These are phyloP conservation scores for Pyricularia grisea DNA, from an alignment of 2,329 filamentous ascomycete species.

Conservation along the genomic window DNA sequence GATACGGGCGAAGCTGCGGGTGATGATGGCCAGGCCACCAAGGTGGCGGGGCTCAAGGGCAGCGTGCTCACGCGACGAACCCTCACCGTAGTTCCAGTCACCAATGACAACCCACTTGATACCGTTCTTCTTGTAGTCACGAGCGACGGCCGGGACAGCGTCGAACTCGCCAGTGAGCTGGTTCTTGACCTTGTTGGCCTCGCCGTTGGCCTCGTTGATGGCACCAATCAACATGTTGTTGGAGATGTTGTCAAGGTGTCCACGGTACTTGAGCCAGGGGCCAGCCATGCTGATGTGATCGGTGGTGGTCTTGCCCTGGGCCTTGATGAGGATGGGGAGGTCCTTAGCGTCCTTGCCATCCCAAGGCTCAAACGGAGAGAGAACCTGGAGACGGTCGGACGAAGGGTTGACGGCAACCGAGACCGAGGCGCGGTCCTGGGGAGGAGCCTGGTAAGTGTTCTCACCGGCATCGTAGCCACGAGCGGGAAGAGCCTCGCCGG, in stretches of 20 bases:
- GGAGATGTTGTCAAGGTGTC: constrained; percentile 97
- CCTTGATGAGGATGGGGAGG: constrained; percentile 92
- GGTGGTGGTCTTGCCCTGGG: constrained; percentile 90
- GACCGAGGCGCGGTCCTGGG: constrained; percentile 64
- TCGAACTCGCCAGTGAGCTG: constrained; percentile 72
- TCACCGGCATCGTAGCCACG: constrained; percentile 80
- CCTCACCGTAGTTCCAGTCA: constrained; percentile 99
- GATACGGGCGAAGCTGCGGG: constrained; percentile 93
- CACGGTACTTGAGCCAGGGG: constrained; percentile 97
- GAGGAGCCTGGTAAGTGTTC: constrained; percentile 94
- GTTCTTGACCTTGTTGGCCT: constrained; percentile 98
- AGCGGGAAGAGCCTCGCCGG: constrained; percentile 69
- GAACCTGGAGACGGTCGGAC: constrained; percentile 89
- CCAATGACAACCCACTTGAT: constrained; percentile 96
- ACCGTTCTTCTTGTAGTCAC: constrained; percentile 97
- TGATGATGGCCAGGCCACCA: constrained; percentile 94
- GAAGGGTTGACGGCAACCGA: constrained; percentile 75
- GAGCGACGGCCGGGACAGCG: constrained; percentile 85
- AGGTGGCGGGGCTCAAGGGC: constrained; percentile 96
- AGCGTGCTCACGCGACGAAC: constrained; percentile 94
- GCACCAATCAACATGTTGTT: constrained; percentile 99
- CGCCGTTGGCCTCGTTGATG: constrained; percentile 88
- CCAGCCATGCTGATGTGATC: constrained; percentile 97
- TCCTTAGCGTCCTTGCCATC: constrained; percentile 81
- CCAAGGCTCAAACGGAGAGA: constrained; percentile 80